phyloP scores from a whole-genome alignment of 208 protist genomes.

The Wallacemonas sp. region DNA sequence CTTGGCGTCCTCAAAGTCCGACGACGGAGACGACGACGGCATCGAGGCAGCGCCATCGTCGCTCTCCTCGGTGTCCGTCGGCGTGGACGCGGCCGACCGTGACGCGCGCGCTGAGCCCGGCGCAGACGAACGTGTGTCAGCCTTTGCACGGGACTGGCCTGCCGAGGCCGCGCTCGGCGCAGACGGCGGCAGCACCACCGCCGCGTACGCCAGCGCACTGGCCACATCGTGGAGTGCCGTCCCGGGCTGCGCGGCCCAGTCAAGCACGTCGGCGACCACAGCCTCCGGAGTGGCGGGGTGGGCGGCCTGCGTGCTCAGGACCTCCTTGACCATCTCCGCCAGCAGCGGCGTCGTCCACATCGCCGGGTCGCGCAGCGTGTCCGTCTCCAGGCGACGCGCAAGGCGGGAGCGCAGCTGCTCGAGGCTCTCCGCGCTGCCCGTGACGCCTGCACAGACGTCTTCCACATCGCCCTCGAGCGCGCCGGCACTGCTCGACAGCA shows the following conservation, averaged over 20 bases:
- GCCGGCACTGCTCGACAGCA: conserved; percentile 56
- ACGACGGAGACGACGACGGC: background rate
- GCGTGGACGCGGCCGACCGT: too few species aligned
- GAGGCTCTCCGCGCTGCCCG: conserved; percentile 37
- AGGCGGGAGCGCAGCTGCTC: conserved; percentile 73
- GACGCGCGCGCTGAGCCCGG: too few species aligned
- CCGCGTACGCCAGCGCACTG: conserved; percentile 43
- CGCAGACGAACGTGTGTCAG: too few species aligned
- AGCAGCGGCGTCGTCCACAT: conserved; percentile 52
- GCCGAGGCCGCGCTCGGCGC: too few species aligned
- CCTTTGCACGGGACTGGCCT: too few species aligned
- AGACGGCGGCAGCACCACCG: conserved; percentile 52
- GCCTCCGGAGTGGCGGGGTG: conserved; percentile 27
- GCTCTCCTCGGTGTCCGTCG: background rate
- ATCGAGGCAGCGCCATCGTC: background rate
- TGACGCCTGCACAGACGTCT: conserved; percentile 41
- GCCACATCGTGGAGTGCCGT: conserved; percentile 25
- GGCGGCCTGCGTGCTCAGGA: conserved; percentile 36
- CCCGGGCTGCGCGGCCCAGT: conserved; percentile 29
- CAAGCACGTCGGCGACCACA: conserved; percentile 22
- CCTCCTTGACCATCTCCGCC: conserved; percentile 45
- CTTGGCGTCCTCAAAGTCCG: conserved; percentile 30
- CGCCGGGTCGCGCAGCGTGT: conserved; percentile 51
- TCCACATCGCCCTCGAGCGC: conserved; percentile 60
- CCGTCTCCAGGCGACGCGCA: conserved; percentile 53